Evolutionary conservation across 371 early-diverging fungal species (phyloP), one percentile per base, ranked within the genome.

Genomic region (Mucor indicus): DNA sequence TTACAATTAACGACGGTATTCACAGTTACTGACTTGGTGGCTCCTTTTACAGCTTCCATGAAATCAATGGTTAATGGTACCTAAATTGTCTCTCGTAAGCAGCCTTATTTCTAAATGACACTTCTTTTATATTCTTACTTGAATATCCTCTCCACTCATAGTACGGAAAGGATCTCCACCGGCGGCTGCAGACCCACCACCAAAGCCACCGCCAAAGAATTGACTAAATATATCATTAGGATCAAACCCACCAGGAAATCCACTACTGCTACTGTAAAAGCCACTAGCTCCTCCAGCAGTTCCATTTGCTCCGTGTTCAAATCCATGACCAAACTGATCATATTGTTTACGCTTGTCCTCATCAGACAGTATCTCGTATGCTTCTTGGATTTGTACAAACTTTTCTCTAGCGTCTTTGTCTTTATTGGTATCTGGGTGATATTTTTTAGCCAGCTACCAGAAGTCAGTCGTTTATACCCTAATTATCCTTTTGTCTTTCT

Each of bases 361-460:
- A 49, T 96, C 93, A 5, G 90, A 89, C 12, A 96, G 60, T 38
- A 92, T 86, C 73, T 95, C 95, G 58, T 97, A 97, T 1, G 98
- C 96, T 53, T 92, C 89, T 63, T 97, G 95, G 46, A 97, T 88
- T 65, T 97, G 87, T 2, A 92, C 77, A 72, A 97, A 97, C 69
- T 91, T 91, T 55, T 94, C 96, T 47, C 93, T 87, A 16, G 95
- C 93, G 1, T 74, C 77, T 27, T 83, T 72, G 32, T 87, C 90
- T 63, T 89, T 95, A 81, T 93, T 94, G 10, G 94, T 92, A 64
- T 96, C 98, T 3, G 98, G 98, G 64, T 97, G 98, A 67, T 88
- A 95, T 67, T 94, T 83, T 62, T 93, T 93, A 13, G 95, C 98
- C 31, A 93, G 71, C 84, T 90, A 60, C n/a, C 3, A 13, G n/a